These are phyloP conservation scores for Auricularia cornea DNA, from an alignment of 768 basidiomycete genomes.

Conservation along the genomic window DNA sequence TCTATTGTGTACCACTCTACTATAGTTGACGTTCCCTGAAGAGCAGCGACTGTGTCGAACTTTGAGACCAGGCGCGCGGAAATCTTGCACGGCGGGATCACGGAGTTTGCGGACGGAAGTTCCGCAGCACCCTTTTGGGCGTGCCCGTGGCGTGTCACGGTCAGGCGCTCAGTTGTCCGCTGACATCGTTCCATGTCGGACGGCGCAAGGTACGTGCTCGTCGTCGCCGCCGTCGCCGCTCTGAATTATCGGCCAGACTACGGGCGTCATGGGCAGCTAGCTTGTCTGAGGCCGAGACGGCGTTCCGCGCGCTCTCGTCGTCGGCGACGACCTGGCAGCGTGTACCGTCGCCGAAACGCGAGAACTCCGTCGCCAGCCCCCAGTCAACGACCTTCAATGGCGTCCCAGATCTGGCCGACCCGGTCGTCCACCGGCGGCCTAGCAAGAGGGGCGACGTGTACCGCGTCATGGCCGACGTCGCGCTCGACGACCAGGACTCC, in stretches of 20 bases:
- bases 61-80: too few species aligned
- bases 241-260: background rate
- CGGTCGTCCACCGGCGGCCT: constrained; percentile 67
- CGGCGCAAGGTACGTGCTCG: background rate
- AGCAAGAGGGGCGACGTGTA: constrained; percentile 71
- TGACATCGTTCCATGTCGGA: background rate
- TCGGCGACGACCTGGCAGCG: background rate
- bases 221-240: background rate
- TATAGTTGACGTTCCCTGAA: too few species aligned
- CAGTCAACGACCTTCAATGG: constrained; percentile 43
- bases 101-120: too few species aligned
- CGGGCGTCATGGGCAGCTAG: background rate
- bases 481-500: constrained; percentile 46
- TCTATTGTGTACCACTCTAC: too few species aligned
- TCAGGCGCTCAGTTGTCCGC: background rate
- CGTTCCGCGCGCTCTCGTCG: background rate
- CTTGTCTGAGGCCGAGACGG: background rate
- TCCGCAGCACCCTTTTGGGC: background rate
- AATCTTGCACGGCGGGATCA: too few species aligned
- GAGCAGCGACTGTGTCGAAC: too few species aligned
- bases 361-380: background rate
- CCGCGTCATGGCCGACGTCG: constrained; percentile 73
- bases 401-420: constrained; percentile 57
- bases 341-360: background rate
- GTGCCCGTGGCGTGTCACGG: background rate